Evolutionary conservation across 305 asterid genomes (phyloP), one percentile per base, ranked within the genome.

Genomic region (Stenogyne calaminthoides): DNA sequence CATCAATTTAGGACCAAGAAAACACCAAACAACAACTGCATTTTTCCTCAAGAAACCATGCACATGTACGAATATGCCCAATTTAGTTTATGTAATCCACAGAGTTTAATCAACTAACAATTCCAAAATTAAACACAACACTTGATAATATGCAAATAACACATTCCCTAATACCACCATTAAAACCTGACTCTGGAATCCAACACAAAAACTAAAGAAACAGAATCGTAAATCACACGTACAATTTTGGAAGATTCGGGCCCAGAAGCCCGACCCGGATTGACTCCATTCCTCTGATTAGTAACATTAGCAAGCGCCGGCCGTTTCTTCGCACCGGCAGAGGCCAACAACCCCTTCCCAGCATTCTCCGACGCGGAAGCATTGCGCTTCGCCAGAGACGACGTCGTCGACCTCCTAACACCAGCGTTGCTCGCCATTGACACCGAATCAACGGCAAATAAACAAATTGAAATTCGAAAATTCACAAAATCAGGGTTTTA

Each of bases 271-370:
- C 91, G 87, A 32, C 80, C 80, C 27, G 83, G 8, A 71, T 64
- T 69, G 8, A 55, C 9, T 1, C 55, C 83, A 15, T 69, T 81
- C 78, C 87, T 82, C 83, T 86, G 90, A 76, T 93, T 93, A 1
- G 92, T 87, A 40, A 93, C 80, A 37, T 93, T 91, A 7, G 89
- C 75, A 2, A 93, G 88, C 51, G 98, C 97, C n/a, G 95, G 93
- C 0, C 98, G 86, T 58, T 91, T 93, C 92, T 91, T 91, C 75
- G 87, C 86, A 36, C 82, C 59, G 76, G 80, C 44, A 5, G 80
- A 81, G 3, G 82, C 36, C 67, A 80, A 6, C 62, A 72, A 18
- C 64, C 72, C 67, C 72, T 85, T 89, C 68, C 89, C 91, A 0
- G 52, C 58, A 79, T 78, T 87, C 61, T 92, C 98, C 52, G 89